Evolutionary conservation across 768 basidiomycete species (phyloP).

Genomic region (Russula vinacea): DNA sequence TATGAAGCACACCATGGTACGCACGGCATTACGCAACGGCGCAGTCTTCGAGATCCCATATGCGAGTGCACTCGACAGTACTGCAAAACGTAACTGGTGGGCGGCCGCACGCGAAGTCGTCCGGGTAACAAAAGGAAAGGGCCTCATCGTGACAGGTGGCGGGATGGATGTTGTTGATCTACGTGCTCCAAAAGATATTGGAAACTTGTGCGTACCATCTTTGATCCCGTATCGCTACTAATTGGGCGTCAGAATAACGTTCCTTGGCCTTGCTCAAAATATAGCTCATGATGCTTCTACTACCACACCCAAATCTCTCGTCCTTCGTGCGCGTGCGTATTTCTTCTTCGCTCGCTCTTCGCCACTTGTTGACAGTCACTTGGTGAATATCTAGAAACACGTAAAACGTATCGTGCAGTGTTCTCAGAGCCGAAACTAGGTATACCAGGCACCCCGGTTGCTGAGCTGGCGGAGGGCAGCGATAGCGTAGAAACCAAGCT

Average conservation of each 20-base stretch:
- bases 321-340: conserved; percentile 68
- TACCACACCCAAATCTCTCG: conserved; percentile 59
- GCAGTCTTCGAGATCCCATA: conserved; percentile 81
- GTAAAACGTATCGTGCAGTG: conserved; percentile 75
- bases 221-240: neutral
- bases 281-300: conserved; percentile 60
- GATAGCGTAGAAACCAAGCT: neutral
- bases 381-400: conserved; percentile 56
- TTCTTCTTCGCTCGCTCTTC: neutral
- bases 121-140: conserved; percentile 78
- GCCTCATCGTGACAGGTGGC: conserved; percentile 68
- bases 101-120: conserved; percentile 70
- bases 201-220: conserved; percentile 55
- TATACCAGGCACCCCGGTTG: conserved; percentile 40
- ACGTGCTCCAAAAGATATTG: conserved; percentile 68
- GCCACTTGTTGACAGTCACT: neutral
- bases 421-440: conserved; percentile 72
- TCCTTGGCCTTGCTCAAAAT: conserved; percentile 69
- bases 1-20: conserved; percentile 78
- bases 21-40: conserved; percentile 78
- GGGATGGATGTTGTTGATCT: conserved; percentile 58
- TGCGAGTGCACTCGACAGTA: conserved; percentile 60
- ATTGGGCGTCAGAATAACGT: conserved; percentile 47
- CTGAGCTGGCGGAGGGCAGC: neutral
- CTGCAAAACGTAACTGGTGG: conserved; percentile 82